Conservation (phyloP, 768 basidiomycete species). For the Russula ochroleuca region DNA sequence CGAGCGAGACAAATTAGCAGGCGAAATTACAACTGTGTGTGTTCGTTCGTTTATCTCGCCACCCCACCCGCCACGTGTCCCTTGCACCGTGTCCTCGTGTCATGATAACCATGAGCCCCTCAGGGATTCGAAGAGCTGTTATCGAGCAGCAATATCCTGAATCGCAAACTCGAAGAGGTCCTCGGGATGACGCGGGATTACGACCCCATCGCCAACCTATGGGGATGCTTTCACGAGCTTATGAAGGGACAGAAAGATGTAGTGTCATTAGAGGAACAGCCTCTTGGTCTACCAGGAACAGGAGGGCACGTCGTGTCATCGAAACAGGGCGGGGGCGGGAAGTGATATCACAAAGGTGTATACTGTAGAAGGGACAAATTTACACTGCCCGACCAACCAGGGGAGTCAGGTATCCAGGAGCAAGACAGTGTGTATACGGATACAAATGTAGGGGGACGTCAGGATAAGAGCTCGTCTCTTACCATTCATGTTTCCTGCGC, state of each 20-base stretch:
- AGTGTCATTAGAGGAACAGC: constrained; percentile 31
- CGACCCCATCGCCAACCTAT: constrained; percentile 79
- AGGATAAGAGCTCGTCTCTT: constrained; percentile 21
- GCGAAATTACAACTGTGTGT: constrained; percentile 69
- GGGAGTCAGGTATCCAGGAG: constrained; percentile 34
- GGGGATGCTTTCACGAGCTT: constrained; percentile 75
- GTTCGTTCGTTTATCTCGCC: background rate
- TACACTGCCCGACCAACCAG: constrained; percentile 15
- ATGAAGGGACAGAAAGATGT: constrained; percentile 47
- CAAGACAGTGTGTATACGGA: constrained; percentile 9
- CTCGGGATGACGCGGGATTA: constrained; percentile 91
- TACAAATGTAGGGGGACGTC: constrained; percentile 25
- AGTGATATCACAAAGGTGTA: constrained; percentile 24
- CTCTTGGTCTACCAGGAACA: constrained; percentile 58
- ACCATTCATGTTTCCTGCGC: constrained; percentile 33
- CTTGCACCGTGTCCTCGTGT: background rate
- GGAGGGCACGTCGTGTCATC: constrained; percentile 57
- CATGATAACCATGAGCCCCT: background rate
- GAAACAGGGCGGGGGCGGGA: constrained; percentile 29
- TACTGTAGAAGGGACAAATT: constrained; percentile 21
- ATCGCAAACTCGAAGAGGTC: constrained; percentile 90
- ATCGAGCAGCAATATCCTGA: constrained; percentile 77
- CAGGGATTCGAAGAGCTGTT: constrained; percentile 88
- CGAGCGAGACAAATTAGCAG: constrained; percentile 69
- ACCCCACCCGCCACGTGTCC: background rate